phyloP scores from a whole-genome alignment of 2,329 filamentous ascomycete species.

The Neofusicoccum sp. region DNA sequence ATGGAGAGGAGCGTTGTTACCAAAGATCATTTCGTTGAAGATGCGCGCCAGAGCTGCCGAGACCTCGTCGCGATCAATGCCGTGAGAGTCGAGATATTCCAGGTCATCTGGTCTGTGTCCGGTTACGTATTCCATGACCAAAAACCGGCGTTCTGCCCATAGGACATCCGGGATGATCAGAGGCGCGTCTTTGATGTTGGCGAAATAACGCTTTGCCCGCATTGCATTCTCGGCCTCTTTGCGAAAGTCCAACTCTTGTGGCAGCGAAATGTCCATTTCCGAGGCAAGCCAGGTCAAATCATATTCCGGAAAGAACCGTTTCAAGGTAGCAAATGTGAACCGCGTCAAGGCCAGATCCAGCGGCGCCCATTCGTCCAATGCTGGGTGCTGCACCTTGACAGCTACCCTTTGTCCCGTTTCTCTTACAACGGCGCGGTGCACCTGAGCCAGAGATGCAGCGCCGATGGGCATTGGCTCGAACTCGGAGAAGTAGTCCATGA shows the following conservation, averaged over 20 bases:
- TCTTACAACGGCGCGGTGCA: conserved; percentile 83
- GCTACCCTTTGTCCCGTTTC: conserved; percentile 85
- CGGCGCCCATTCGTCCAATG: conserved; percentile 84
- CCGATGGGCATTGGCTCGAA: conserved; percentile 83
- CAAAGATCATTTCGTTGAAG: conserved; percentile 99
- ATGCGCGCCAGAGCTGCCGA: conserved; percentile 86
- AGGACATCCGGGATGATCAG: conserved; percentile 87
- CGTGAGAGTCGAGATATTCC: conserved; percentile 78
- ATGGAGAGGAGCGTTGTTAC: conserved; percentile 82
- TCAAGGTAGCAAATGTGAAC: conserved; percentile 87
- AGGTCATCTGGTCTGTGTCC: conserved; percentile 89
- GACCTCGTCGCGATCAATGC: conserved; percentile 93
- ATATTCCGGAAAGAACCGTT: conserved; percentile 95
- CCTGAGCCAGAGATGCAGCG: conserved; percentile 90
- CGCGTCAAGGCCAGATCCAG: conserved; percentile 84
- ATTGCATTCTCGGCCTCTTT: conserved; percentile 84
- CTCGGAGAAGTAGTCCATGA: conserved; percentile 83
- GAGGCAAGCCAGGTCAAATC: conserved; percentile 93
- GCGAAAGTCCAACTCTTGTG: conserved; percentile 87
- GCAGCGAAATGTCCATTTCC: conserved; percentile 89
- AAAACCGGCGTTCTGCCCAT: conserved; percentile 84
- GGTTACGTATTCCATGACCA: conserved; percentile 93
- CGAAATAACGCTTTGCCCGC: conserved; percentile 79
- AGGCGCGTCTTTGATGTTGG: conserved; percentile 71
- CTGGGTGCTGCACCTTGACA: conserved; percentile 95